Evolutionary conservation across 2,329 filamentous ascomycete species (phyloP).

Genomic region (Aspergillus ochraceoroseus): DNA sequence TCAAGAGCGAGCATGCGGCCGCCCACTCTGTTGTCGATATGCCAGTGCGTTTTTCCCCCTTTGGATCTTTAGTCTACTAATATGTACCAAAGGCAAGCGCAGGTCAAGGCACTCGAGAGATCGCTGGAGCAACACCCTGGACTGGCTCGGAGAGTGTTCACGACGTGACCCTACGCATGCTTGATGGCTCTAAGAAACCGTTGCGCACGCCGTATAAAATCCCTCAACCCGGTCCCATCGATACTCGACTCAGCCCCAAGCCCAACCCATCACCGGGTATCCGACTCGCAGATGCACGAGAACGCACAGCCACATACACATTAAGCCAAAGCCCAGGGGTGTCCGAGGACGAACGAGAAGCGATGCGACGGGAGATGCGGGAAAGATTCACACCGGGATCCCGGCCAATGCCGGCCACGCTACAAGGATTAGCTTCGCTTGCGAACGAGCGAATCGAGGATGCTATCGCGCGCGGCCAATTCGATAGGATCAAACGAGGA

Average conservation of each 20-base stretch:
- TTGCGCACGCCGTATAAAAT: constrained; percentile 44
- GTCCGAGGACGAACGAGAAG: constrained; percentile 67
- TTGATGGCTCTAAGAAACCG: constrained; percentile 58
- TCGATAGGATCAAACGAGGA: constrained; percentile 76
- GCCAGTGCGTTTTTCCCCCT: constrained; percentile 41
- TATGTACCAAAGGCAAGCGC: constrained; percentile 48
- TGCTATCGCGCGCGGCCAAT: constrained; percentile 85
- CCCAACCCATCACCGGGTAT: constrained; percentile 43
- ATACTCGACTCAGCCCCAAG: constrained; percentile 45
- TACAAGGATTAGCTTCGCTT: constrained; percentile 72
- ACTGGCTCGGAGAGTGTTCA: constrained; percentile 67
- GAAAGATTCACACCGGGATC: constrained; percentile 73
- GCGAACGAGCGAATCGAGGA: constrained; percentile 93
- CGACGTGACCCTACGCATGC: constrained; percentile 78
- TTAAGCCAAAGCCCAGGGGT: constrained; percentile 54
- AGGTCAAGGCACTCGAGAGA: constrained; percentile 62
- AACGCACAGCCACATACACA: constrained; percentile 54
- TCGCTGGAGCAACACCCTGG: constrained; percentile 68
- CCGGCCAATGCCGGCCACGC: constrained; percentile 66
- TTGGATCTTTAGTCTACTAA: background rate
- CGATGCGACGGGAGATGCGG: constrained; percentile 66
- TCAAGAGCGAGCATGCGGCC: constrained; percentile 50
- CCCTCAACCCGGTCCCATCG: constrained; percentile 39
- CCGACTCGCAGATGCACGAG: constrained; percentile 55
- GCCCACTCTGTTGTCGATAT: constrained; percentile 53